A percentile compares a stretch with the other conserved stretches of the same genome.
These are phyloP conservation scores for Heterotrichella gracilis DNA, from an alignment of 352 stramenopile genomes.

Conservation along the genomic window DNA sequence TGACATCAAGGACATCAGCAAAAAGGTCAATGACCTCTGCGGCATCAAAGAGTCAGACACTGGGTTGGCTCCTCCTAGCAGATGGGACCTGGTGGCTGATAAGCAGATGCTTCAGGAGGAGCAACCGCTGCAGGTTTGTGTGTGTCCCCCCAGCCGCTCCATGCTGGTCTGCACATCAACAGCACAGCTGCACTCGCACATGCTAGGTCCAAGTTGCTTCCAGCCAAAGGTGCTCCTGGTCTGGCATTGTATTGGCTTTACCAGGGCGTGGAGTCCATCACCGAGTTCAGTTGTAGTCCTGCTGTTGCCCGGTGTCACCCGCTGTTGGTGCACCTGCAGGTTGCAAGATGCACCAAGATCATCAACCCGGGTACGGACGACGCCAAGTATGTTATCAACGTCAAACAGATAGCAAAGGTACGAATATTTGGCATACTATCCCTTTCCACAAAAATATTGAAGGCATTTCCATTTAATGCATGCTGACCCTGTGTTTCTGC, in stretches of 20 bases:
- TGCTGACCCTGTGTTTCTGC: no score
- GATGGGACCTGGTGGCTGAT: conserved; percentile 95
- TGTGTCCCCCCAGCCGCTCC: no score
- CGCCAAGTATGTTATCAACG: conserved; percentile 98
- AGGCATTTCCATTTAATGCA: no score
- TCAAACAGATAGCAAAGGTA: conserved; percentile 99
- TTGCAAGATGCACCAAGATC: conserved; percentile 74
- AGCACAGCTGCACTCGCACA: no score
- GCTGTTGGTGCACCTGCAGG: no score
- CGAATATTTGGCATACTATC: no score
- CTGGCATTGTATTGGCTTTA: neutral
- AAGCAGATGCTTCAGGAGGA: conserved; percentile 99
- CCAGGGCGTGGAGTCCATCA: neutral
- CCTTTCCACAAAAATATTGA: no score
- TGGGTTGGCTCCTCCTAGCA: conserved; percentile 70
- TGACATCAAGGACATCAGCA: conserved; percentile 84
- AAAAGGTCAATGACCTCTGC: conserved; percentile 50
- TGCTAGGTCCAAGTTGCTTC: conserved; percentile 13
- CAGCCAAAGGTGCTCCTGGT: neutral
- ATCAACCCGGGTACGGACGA: conserved; percentile 55
- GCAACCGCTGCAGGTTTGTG: conserved; percentile 59
- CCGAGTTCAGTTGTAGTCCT: conserved; percentile 23
- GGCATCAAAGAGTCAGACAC: conserved; percentile 94
- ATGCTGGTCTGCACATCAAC: no score
- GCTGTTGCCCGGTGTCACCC: no score